A percentile compares a stretch with the other conserved stretches of the same genome.
Evolutionary conservation across 352 stramenopile species (phyloP).

Genomic region (Phytophthora agathidicida): DNA sequence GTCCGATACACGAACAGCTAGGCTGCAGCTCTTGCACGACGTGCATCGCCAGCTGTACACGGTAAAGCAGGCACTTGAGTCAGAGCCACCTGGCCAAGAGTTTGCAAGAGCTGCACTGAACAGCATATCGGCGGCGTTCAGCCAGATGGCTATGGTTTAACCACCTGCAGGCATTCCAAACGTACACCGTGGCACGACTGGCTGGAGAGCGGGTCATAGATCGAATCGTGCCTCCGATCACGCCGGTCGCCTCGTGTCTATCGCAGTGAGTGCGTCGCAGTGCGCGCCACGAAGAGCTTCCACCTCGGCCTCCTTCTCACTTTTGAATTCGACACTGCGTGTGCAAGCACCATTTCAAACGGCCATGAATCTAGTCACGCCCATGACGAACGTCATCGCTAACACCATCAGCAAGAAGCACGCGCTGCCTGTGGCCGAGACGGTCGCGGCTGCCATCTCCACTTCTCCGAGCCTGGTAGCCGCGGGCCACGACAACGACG

Average conservation of each 20-base stretch:
- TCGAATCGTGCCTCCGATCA: conserved; percentile 23
- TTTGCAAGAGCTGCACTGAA: no score
- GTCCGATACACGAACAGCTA: not conserved
- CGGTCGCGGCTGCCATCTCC: not conserved
- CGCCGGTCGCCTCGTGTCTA: conserved; percentile 11
- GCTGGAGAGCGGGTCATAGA: conserved; percentile 2
- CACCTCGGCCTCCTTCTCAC: conserved; percentile 3
- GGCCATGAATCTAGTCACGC: not conserved
- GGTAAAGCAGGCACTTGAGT: conserved; percentile 2
- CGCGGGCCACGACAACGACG: conserved; percentile 31
- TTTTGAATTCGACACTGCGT: conserved; percentile 29
- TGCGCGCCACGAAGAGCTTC: no score
- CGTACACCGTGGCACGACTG: conserved; percentile 12
- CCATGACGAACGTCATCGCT: not conserved
- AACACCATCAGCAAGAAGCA: conserved; percentile 15
- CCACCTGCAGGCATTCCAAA: conserved; percentile 15
- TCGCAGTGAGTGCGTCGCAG: no score
- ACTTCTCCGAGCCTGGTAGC: conserved; percentile 8
- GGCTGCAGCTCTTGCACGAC: no score
- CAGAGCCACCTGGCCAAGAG: not conserved
- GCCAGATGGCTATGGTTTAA: conserved; percentile 9
- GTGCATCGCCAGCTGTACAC: conserved; percentile 9
- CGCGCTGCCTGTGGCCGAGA: not conserved
- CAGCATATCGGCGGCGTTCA: no score
- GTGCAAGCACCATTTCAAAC: not conserved